phyloP scores from a whole-genome alignment of 1,284 basidiomycete genomes.

The Somion occarium region DNA sequence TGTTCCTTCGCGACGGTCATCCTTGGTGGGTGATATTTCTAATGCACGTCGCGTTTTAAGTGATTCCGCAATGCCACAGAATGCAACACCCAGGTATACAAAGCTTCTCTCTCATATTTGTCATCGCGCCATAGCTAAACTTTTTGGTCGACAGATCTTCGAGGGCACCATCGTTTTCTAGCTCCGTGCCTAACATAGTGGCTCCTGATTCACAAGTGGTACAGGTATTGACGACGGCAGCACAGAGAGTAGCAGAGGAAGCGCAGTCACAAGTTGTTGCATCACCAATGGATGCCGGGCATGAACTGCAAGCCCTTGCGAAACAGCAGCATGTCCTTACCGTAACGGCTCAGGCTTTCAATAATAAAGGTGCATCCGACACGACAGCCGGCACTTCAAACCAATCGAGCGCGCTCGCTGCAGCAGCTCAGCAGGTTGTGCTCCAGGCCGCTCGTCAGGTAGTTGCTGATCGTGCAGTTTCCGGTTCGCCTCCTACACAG shows the following conservation, averaged over 20 bases:
- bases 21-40: constrained; percentile 46
- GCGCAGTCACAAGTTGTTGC: constrained; percentile 62
- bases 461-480: constrained; percentile 47
- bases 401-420: constrained; percentile 49
- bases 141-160: neutral
- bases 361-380: constrained; percentile 56
- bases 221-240: constrained; percentile 68
- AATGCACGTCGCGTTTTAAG: constrained; percentile 56
- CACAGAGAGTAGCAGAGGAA: constrained; percentile 69
- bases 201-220: constrained; percentile 60
- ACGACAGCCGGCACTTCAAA: constrained; percentile 38
- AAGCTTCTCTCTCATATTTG: neutral
- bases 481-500: constrained; percentile 33
- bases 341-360: constrained; percentile 70
- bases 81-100: constrained; percentile 25
- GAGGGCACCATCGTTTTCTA: constrained; percentile 8
- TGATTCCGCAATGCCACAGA: constrained; percentile 46
- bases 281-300: constrained; percentile 41
- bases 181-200: constrained; percentile 24
- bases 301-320: constrained; percentile 59
- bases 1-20: constrained; percentile 56
- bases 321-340: constrained; percentile 79
- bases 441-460: constrained; percentile 71
- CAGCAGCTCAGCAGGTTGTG: constrained; percentile 74
- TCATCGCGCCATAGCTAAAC: neutral